Evolutionary conservation across 345 rosid species (phyloP).

Genomic region (Punica granatum): DNA sequence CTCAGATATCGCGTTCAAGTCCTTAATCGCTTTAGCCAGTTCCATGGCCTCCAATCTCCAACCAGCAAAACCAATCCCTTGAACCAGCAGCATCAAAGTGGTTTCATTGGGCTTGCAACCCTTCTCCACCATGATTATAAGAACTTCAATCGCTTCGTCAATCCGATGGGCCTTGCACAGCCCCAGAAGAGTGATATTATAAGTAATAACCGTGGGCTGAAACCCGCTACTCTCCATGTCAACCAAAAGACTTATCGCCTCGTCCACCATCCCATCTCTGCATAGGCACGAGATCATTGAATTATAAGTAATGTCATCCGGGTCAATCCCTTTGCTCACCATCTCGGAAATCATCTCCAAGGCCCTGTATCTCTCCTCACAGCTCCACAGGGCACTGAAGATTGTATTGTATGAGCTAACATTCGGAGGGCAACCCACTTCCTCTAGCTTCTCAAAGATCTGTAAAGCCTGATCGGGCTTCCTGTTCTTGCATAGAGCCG

Average conservation of each 20-base stretch:
- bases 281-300: constrained; percentile 76
- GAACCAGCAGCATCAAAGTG: constrained; percentile 52
- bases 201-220: constrained; percentile 55
- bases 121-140: constrained; percentile 51
- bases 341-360: constrained; percentile 57
- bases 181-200: constrained; percentile 70
- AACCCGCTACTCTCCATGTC: constrained; percentile 63
- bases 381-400: constrained; percentile 73
- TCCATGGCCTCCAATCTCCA: constrained; percentile 66
- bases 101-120: constrained; percentile 78
- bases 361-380: constrained; percentile 51
- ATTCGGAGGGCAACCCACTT: constrained; percentile 70
- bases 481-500: constrained; percentile 65
- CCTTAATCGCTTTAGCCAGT: constrained; percentile 44
- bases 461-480: constrained; percentile 65
- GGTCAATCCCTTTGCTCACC: constrained; percentile 49
- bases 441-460: constrained; percentile 55
- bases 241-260: constrained; percentile 52
- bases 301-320: constrained; percentile 75
- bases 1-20: constrained; percentile 47
- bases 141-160: constrained; percentile 55
- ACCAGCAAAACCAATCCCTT: constrained; percentile 77
- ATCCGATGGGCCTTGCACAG: constrained; percentile 60
- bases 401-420: constrained; percentile 76
- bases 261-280: constrained; percentile 79